Evolutionary conservation across 495 filamentous ascomycete genomes (phyloP), one percentile per base, ranked within the genome.

Genomic region (Xylaria telfairii): DNA sequence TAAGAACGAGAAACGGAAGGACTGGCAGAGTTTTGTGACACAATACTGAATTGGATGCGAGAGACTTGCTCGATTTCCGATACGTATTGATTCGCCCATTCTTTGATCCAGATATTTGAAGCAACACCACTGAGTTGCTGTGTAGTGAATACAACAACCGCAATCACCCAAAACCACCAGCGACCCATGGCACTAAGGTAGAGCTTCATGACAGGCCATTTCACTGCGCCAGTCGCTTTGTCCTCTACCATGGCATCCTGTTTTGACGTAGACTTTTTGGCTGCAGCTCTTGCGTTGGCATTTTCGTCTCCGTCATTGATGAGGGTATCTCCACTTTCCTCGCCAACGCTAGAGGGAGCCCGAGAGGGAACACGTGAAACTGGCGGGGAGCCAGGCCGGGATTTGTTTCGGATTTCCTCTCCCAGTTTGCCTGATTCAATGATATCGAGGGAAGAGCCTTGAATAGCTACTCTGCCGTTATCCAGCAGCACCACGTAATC

Each of bases 81-180:
- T 5, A 83, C 74, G 71, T 88, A 88, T 68, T 88, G 85, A 68
- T 88, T 87, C 9, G 86, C 83, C 96, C 96, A 99, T 75, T 95
- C 85, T 73, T 93, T 88, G 72, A 99, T 96, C 96, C 96, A 99
- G 47, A 98, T 79, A 73, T 92, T 97, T 21, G 92, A 94, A 12
- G 92, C 92, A 17, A 98, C 92, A 15, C 91, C 90, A 21, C 90
- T 90, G 34, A 96, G 73, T 77, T 98, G 95, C 76, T 97, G 93
- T 56, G 90, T 81, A 17, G 83, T 87, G 76, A 99, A 98, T 51
- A 93, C 88, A 0, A 88, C 60, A 26, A 90, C 78, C 26, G 95
- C 92, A 57, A 90, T 75, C 54, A 91, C 75, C 96, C 96, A 99
- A 77, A 94, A 99, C 85, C 92, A 93, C 94, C 95, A 97, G 6